Percentiles rank a stretch among this genome's conserved stretches.
Conservation (phyloP, 164 flowering plant species). For the Aristolochia contorta region DNA sequence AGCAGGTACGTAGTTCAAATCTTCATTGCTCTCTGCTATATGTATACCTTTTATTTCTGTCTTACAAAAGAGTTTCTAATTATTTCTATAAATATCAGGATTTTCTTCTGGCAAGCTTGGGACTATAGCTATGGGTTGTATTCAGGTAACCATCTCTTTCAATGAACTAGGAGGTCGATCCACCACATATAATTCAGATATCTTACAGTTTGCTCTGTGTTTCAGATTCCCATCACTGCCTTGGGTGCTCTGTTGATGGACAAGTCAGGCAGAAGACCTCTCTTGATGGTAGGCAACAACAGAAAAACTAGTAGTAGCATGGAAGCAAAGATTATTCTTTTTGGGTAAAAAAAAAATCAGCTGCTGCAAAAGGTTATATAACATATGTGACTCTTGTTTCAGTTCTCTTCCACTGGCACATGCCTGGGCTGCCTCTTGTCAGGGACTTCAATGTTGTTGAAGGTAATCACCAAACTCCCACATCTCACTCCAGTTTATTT, state of each 20-base stretch:
- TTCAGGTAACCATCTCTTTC: constrained; percentile 32
- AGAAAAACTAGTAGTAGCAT: neutral
- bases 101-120: constrained; percentile 36
- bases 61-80: too few relatives aligned
- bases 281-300: constrained; percentile 43
- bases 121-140: constrained; percentile 26
- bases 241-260: constrained; percentile 55
- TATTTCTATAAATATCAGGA: constrained; percentile 21
- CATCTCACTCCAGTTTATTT: neutral
- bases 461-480: constrained; percentile 28
- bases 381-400: neutral
- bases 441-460: constrained; percentile 55
- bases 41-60: too few relatives aligned
- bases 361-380: too few relatives aligned
- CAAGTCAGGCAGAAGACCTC: constrained; percentile 77
- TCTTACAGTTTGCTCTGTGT: neutral
- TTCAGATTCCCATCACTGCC: constrained; percentile 60
- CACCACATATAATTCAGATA: neutral
- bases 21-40: neutral
- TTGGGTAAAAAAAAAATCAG: too few relatives aligned
- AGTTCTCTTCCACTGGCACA: constrained; percentile 71
- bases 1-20: constrained; percentile 46
- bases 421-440: constrained; percentile 44
- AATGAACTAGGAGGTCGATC: too few relatives aligned
- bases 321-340: neutral